phyloP scores from a whole-genome alignment of 768 basidiomycete genomes.

The Russula lepida region DNA sequence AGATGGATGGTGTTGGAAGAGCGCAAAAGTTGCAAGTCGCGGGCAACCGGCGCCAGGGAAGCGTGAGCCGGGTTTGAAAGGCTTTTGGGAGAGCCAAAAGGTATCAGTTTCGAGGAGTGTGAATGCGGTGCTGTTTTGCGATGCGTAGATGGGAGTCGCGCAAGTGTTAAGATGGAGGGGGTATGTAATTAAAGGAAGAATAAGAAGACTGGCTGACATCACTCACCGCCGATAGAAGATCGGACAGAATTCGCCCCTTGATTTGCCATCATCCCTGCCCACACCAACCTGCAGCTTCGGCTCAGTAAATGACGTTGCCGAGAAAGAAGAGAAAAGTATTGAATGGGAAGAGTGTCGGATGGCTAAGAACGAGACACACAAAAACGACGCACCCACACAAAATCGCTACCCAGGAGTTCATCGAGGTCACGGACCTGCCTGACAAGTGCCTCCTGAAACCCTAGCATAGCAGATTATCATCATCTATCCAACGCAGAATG shows the following conservation, averaged over 20 bases:
- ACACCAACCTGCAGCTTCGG: constrained; percentile 42
- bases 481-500: not conserved
- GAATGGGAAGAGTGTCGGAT: not conserved
- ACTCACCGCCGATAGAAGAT: constrained; percentile 48
- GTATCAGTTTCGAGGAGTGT: constrained; percentile 36
- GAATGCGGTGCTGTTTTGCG: constrained; percentile 27
- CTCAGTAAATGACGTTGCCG: not conserved
- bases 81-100: constrained; percentile 52
- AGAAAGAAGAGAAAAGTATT: not conserved
- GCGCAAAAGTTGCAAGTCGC: constrained; percentile 41
- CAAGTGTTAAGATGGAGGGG: not conserved
- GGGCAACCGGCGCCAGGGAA: constrained; percentile 44
- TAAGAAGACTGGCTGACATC: not conserved
- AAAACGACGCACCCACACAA: constrained; percentile 41
- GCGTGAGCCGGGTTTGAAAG: constrained; percentile 38
- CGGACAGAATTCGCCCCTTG: constrained; percentile 51
- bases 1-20: constrained; percentile 25
- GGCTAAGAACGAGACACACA: not conserved
- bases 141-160: not conserved
- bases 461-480: constrained; percentile 22
- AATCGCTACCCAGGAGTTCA: constrained; percentile 44
- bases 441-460: constrained; percentile 47
- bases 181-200: not conserved
- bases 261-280: constrained; percentile 50
- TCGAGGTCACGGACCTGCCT: constrained; percentile 50